Evolutionary conservation across 306 rosid genomes (phyloP), one percentile per base, ranked within the genome.

Genomic region (Trifolium dubium): DNA sequence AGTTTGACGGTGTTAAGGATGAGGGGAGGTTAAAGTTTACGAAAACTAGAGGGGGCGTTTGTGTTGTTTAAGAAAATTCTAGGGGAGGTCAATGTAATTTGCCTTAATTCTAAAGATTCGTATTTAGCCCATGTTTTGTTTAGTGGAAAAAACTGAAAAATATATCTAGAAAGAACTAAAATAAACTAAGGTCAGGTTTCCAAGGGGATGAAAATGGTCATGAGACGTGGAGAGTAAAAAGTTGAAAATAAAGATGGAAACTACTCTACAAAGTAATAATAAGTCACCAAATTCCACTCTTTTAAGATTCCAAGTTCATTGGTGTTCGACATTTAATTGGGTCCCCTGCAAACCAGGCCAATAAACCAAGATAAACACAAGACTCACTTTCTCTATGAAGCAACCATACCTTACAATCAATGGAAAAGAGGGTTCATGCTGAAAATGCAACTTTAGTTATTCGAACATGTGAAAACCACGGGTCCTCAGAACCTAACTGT

Each of bases 401-500:
- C 67, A 55, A 30, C 4, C 55, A 34, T 8, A 44, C 50, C 74
- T 41, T 32, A 58, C 11, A 64, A 77, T 50, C 14, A 14, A 44
- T n/a, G 2, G 63, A 50, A 47, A 77, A 18, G 51, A 60, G 37
- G 58, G 58, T 50, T 49, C 43, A 40, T 8, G 41, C 15, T 8
- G 54, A 66, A 79, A 56, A 49, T 67, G 47, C 50, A 67, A 67
- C 64, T 53, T 64, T 44, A 67, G 69, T 29, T 73, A 59, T 59
- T 67, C n/a, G 6, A 59, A 80, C 74, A 73, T 11, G 69, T 17
- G 64, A 67, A 73, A 79, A 41, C 56, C 78, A 46, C 10, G 55
- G 17, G 31, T 58, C 70, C 32, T 66, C 79, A 65, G 6, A 56
- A 49, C 66, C 74, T 43, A 37, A 30, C 32, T 28, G 47, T 80